Conservation (phyloP, 441 rosid genomes). For the Populus hybrid region DNA sequence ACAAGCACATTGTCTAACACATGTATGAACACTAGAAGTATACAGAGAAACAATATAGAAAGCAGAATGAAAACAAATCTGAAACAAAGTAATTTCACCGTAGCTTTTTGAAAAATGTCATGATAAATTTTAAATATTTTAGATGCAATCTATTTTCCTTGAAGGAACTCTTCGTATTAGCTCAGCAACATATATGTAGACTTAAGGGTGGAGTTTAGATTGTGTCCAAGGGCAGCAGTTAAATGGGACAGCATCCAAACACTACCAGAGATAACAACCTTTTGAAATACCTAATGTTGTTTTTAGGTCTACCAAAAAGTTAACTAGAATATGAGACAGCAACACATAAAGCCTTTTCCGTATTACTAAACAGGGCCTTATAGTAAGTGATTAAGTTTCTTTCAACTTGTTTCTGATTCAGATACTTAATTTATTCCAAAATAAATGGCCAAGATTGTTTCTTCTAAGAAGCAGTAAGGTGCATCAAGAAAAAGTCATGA, state of each 20-base stretch:
- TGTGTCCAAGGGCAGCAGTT: background rate
- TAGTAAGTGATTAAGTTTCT: background rate
- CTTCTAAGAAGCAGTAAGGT: background rate
- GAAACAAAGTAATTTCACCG: background rate
- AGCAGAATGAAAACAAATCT: background rate
- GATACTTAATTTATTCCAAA: constrained; percentile 5
- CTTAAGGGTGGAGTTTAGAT: background rate
- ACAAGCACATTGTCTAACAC: no score
- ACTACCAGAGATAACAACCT: background rate
- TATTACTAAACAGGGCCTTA: background rate
- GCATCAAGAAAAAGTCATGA: background rate
- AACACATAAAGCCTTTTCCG: background rate
- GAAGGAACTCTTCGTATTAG: background rate
- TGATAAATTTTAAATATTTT: background rate
- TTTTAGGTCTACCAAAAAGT: background rate
- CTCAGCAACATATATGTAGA: background rate
- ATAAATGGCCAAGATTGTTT: background rate
- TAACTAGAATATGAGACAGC: background rate
- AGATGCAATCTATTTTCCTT: background rate
- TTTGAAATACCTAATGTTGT: background rate
- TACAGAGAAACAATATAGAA: background rate
- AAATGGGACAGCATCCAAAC: background rate
- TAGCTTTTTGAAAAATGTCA: background rate
- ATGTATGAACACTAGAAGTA: background rate
- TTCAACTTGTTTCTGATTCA: background rate